Evolutionary conservation across 2,329 filamentous ascomycete genomes (phyloP), one percentile per base, ranked within the genome.

Genomic region (Fusarium compactum): DNA sequence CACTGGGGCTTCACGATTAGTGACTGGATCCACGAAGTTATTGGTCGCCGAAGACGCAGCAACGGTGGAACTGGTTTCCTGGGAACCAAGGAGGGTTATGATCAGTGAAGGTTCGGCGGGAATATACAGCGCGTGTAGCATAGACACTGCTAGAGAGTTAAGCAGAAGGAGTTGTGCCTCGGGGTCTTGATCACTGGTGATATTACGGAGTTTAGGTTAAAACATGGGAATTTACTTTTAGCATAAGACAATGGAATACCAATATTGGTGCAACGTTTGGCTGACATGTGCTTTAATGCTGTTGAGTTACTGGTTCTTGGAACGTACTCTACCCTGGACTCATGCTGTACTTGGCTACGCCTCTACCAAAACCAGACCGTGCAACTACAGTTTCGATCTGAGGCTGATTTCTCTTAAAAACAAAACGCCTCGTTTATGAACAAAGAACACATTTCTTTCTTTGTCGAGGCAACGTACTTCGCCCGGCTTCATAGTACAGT

Each of bases 1-100:
- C 94, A 97, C 69, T 99, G 96, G 96, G 87, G 92, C 53, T 98
- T 93, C 80, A 94, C 94, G 71, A 84, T 99, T 70, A 90, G 85
- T 51, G 92, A 95, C 70, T 97, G 94, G 92, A 82, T 86, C 3
- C 81, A 80, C 44, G 87, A 88, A 70, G 85, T 90, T 6, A 70
- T 85, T 60, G 86, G 88, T 3, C 80, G 80, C 71, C 82, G 85
- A 67, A 80, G 84, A 71, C 80, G 84, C 51, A 81, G 78, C 62
- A 80, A 78, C 43, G 82, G 80, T 16, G 83, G 83, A 38, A 80
- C 85, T 61, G 86, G 86, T 30, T 80, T 89, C 27, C 76, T 89
- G 63, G 86, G 86, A 4, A 79, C 76, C 22, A 87, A 87, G 78
- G 71, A 76, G 34, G 80, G 74, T 0, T 81, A 76, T 52, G 76